Evolutionary conservation across 768 basidiomycete genomes (phyloP).

Genomic region (Rhodotorula diobovata): DNA sequence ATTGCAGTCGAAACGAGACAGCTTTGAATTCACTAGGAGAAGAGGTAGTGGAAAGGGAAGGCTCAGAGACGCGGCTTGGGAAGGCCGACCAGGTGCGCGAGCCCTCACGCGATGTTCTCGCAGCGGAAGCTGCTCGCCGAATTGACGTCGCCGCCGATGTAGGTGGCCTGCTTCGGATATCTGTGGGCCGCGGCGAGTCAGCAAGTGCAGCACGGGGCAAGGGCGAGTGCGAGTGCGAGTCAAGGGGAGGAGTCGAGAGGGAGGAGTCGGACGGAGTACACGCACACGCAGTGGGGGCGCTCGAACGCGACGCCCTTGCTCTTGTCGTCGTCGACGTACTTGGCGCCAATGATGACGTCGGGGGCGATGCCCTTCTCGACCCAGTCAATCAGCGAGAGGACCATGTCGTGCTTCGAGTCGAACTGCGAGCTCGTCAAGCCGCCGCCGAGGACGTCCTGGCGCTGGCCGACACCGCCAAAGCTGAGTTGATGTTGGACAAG

Average conservation of each 20-base stretch:
- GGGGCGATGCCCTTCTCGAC: constrained; percentile 34
- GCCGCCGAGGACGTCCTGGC: neutral
- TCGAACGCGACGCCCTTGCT: constrained; percentile 17
- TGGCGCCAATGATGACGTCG: constrained; percentile 18
- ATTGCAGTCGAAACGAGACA: no score
- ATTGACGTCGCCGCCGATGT: constrained; percentile 35
- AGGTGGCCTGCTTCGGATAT: constrained; percentile 30
- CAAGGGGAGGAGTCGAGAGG: no score
- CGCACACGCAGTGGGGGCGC: constrained; percentile 32
- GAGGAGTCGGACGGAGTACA: no score
- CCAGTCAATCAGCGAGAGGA: constrained; percentile 37
- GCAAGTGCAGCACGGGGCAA: no score
- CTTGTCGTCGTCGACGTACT: constrained; percentile 15
- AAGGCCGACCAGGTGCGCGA: no score
- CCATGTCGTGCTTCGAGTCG: constrained; percentile 37
- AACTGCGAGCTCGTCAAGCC: neutral
- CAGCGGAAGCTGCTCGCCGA: constrained; percentile 35
- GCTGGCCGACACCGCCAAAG: constrained; percentile 23
- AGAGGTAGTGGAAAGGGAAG: no score
- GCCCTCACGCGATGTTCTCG: neutral
- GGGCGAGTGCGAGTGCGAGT: no score
- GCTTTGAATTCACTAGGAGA: no score
- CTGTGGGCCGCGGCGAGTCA: neutral
- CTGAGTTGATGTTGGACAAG: neutral
- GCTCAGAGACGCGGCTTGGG: no score